Conservation (phyloP, 208 protist species). For the Leishmania lainsoni region DNA sequence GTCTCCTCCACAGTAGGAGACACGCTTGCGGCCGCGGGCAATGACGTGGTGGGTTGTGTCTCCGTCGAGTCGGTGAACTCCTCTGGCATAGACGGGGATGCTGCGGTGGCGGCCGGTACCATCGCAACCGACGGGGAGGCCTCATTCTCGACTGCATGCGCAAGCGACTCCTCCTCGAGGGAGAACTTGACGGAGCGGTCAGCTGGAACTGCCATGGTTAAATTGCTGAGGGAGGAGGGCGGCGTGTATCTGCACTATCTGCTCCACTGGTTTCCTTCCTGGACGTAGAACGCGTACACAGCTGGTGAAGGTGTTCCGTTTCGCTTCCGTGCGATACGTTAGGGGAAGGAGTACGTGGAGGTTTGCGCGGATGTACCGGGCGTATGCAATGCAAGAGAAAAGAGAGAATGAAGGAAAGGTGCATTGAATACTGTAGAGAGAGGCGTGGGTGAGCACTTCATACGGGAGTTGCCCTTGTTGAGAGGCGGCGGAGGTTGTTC, state of each 20-base stretch:
- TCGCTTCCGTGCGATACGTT: not conserved
- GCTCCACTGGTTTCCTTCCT: not conserved
- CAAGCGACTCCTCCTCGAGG: constrained; percentile 18
- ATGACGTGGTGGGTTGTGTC: not conserved
- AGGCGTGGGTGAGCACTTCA: not conserved
- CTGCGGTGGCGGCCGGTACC: not conserved
- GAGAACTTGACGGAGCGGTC: constrained; percentile 38
- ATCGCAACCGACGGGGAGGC: not conserved
- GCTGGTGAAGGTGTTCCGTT: not conserved
- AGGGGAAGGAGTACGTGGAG: not conserved
- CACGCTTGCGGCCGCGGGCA: not conserved
- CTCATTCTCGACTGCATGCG: not conserved
- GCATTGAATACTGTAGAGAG: too few species aligned
- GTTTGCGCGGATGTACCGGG: not conserved
- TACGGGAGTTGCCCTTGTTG: not conserved
- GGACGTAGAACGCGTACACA: not conserved
- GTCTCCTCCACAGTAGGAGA: not conserved
- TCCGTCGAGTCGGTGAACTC: not conserved
- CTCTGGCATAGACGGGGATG: not conserved
- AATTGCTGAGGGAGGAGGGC: not conserved
- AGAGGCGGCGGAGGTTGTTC: not conserved
- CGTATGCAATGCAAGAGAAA: not conserved
- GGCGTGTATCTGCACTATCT: not conserved
- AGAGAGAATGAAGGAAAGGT: not conserved
- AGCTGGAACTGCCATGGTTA: not conserved